Base-by-base conservation (phyloP, 345 rosid species). In the Cardamine resedifolia region DNA sequence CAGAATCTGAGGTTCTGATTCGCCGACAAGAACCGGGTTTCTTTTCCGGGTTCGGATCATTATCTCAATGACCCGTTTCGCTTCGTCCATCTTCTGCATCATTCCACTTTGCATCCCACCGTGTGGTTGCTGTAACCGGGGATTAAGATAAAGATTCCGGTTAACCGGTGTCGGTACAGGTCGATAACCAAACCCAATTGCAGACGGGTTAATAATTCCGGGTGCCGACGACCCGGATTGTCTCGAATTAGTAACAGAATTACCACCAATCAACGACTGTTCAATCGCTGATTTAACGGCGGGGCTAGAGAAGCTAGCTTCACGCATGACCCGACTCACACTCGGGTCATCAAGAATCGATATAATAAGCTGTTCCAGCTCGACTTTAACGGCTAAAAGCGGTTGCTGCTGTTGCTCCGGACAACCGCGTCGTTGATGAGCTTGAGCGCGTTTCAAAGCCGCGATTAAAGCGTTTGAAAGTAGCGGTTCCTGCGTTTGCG, bases 361-460 rank as follows among this genome's bases (percentile, higher is more conserved):
- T 64, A 95, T 92, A 36, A 95, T 90, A 26, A 95, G 86, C 85
- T 95, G 99, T 43, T 95, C 98, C 4, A 95, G 90, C 93, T 95
- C 98, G 1, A 95, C 98, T 73, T 95, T 95, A 16, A 95, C 98
- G 0, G 99, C 99, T 15, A 95, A 66, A 43, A 95, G 80, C 3
- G 99, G 99, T 76, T 91, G 99, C 70, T 95, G 99, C 68, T 95
- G 99, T 71, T 95, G 99, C 68, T 95, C 97, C 1, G 99, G 99
- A 71, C 99, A 95, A 10, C 99, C 98, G 20, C 99, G 86, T 0
- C 99, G 90, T 76, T 95, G 99, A 64, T 95, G 98, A 20, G 99
- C 99, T 82, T 95, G 99, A 16, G 99, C 99, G 2, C 98, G 88
- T 85, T 91, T 90, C 7, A 95, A 81, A 23, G 99, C 99, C 0